These are phyloP conservation scores for Solanum chiquidenum DNA, from an alignment of 257 asterid genomes.

Conservation along the genomic window DNA sequence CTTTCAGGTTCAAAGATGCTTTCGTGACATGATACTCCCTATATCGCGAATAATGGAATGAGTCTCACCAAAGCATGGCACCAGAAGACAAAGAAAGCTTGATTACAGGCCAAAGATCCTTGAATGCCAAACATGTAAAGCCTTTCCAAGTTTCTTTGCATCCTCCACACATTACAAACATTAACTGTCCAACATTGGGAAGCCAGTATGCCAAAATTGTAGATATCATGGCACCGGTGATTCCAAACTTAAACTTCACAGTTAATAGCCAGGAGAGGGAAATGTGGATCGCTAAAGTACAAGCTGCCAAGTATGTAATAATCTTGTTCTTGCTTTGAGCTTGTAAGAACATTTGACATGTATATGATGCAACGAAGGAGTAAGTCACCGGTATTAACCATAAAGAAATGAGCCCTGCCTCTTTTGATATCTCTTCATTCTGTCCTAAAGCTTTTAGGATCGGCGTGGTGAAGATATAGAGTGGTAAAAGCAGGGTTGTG, in stretches of 20 bases:
- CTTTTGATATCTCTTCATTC: slow-evolving; percentile 33
- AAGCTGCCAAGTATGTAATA: slow-evolving; percentile 50
- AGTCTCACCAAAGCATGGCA: slow-evolving; percentile 57
- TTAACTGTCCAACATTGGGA: slow-evolving; percentile 57
- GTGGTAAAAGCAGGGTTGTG: slow-evolving; percentile 31
- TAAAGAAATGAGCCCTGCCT: slow-evolving; percentile 32
- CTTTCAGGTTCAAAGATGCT: neutral
- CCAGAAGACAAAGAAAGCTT: slow-evolving; percentile 74
- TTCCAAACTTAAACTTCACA: slow-evolving; percentile 30
- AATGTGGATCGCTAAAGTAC: slow-evolving; percentile 36
- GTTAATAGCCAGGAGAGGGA: slow-evolving; percentile 60
- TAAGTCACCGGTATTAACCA: slow-evolving; percentile 60
- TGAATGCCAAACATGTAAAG: slow-evolving; percentile 42
- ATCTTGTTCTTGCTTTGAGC: slow-evolving; percentile 74
- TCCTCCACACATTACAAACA: slow-evolving; percentile 43
- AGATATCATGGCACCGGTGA: slow-evolving; percentile 56
- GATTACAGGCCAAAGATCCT: slow-evolving; percentile 59
- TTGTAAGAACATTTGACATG: slow-evolving; percentile 73
- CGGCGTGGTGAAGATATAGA: slow-evolving; percentile 41
- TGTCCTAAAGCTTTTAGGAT: slow-evolving; percentile 60
- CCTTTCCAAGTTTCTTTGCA: slow-evolving; percentile 73
- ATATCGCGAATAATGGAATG: neutral
- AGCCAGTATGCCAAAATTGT: slow-evolving; percentile 60
- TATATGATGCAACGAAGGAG: slow-evolving; percentile 37
- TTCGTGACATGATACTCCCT: neutral